Conservation (phyloP, 2,329 filamentous ascomycete species). For the Hymenoscyphus occultus region DNA sequence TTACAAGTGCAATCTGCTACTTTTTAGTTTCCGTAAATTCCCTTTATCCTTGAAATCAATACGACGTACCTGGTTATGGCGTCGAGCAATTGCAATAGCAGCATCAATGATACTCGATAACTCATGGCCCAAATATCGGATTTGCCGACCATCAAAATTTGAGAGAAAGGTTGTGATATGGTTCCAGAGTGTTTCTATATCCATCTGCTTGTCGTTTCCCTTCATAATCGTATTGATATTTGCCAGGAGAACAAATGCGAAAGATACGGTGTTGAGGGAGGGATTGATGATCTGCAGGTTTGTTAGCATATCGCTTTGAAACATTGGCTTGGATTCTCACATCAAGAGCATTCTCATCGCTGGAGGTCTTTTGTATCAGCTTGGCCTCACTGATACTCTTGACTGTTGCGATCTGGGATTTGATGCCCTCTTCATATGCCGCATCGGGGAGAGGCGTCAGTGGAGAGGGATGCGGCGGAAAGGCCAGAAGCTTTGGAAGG, state of each 20-base stretch:
- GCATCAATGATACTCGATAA: conserved; percentile 45
- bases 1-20: conserved; percentile 27
- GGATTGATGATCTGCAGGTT: conserved; percentile 44
- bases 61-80: conserved; percentile 26
- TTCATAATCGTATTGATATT: conserved; percentile 43
- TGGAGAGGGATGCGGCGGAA: conserved; percentile 40
- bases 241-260: conserved; percentile 52
- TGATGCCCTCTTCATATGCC: conserved; percentile 44
- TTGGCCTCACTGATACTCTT: conserved; percentile 38
- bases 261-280: conserved; percentile 55
- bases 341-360: conserved; percentile 39
- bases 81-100: conserved; percentile 28
- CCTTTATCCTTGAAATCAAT: neutral
- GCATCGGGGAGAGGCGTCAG: conserved; percentile 37
- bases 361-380: conserved; percentile 35
- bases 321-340: conserved; percentile 28
- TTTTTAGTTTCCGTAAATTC: conserved; percentile 16
- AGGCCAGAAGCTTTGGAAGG: conserved; percentile 39
- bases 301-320: conserved; percentile 10
- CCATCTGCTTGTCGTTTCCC: conserved; percentile 25
- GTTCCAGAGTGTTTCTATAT: conserved; percentile 43
- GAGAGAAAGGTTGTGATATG: conserved; percentile 41
- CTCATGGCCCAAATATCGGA: conserved; percentile 50
- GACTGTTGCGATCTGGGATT: conserved; percentile 38
- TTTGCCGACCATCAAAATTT: conserved; percentile 51